Evolutionary conservation across 768 basidiomycete genomes (phyloP).

Genomic region (Suillus weaverae): DNA sequence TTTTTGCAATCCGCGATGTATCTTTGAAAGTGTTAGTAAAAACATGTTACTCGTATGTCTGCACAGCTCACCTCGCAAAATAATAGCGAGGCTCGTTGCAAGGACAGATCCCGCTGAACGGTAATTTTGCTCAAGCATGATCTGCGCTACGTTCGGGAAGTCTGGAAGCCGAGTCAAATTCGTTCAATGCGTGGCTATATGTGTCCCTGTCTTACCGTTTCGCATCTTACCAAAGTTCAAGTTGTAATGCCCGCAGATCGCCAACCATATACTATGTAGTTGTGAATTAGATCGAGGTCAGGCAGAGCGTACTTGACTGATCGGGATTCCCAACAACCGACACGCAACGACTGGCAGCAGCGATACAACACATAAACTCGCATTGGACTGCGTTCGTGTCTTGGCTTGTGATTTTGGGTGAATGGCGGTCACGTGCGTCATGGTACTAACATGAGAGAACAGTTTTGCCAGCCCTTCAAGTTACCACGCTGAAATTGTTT

Average conservation of each 20-base stretch:
- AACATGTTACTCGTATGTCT: not conserved
- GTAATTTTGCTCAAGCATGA: constrained; percentile 85
- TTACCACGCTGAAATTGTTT: too few relatives aligned
- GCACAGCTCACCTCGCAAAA: constrained; percentile 62
- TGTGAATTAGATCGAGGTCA: constrained; percentile 2
- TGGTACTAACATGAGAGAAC: too few relatives aligned
- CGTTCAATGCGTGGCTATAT: not conserved
- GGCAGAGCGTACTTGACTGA: constrained; percentile 65
- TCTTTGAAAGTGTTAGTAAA: constrained; percentile 42
- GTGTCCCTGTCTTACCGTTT: constrained; percentile 40
- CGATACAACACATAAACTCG: constrained; percentile 71
- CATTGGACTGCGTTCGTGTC: constrained; percentile 86
- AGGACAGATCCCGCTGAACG: constrained; percentile 81
- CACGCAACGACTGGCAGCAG: constrained; percentile 49
- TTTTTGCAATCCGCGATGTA: constrained; percentile 71
- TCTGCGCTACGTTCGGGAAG: constrained; percentile 61
- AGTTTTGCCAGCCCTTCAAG: too few relatives aligned
- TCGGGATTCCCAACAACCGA: constrained; percentile 91
- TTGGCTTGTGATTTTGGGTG: constrained; percentile 41
- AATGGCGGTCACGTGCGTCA: too few relatives aligned
- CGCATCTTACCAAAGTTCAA: constrained; percentile 78
- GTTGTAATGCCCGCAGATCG: constrained; percentile 73
- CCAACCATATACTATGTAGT: constrained; percentile 74
- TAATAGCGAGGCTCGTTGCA: constrained; percentile 69
- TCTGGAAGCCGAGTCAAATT: constrained; percentile 39